Conservation (phyloP, 345 rosid species). For the Salix koriyanagi region DNA sequence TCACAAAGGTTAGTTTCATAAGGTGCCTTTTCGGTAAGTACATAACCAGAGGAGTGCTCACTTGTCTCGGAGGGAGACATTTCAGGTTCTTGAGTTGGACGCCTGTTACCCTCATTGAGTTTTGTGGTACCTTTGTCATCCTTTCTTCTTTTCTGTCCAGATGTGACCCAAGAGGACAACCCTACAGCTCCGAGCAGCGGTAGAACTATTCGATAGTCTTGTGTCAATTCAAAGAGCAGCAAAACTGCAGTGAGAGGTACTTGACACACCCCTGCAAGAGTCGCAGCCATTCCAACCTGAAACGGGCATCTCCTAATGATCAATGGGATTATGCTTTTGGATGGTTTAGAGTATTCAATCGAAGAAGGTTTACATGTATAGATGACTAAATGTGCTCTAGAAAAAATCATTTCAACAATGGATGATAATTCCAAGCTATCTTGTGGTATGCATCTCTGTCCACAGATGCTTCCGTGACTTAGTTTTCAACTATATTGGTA, state of each 20-base stretch:
- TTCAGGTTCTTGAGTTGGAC: slow-evolving; percentile 28
- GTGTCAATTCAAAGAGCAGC: slow-evolving; percentile 85
- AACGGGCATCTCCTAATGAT: slow-evolving; percentile 16
- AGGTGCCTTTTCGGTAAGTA: slow-evolving; percentile 23
- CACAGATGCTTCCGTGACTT: too few relatives aligned
- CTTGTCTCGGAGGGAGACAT: slow-evolving; percentile 17
- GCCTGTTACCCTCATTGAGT: slow-evolving; percentile 27
- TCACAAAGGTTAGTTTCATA: slow-evolving; percentile 60
- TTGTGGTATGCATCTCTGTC: too few relatives aligned
- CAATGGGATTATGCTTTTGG: not conserved
- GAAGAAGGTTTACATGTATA: not conserved
- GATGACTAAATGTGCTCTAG: not conserved
- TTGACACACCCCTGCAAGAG: slow-evolving; percentile 96
- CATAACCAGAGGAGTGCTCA: slow-evolving; percentile 21
- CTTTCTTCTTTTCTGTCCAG: slow-evolving; percentile 65
- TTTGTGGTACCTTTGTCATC: slow-evolving; percentile 39
- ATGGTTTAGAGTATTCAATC: not conserved
- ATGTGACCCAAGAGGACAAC: slow-evolving; percentile 87
- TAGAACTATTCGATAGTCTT: slow-evolving; percentile 83
- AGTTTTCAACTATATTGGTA: too few relatives aligned
- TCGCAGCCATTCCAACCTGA: slow-evolving; percentile 99
- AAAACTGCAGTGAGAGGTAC: slow-evolving; percentile 93
- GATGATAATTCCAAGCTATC: too few relatives aligned
- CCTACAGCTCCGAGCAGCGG: slow-evolving; percentile 92
- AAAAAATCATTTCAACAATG: not conserved